A percentile compares a stretch with the other conserved stretches of the same genome.
Conservation (phyloP, 2,329 filamentous ascomycete genomes). For the Herpotrichia juniperi region DNA sequence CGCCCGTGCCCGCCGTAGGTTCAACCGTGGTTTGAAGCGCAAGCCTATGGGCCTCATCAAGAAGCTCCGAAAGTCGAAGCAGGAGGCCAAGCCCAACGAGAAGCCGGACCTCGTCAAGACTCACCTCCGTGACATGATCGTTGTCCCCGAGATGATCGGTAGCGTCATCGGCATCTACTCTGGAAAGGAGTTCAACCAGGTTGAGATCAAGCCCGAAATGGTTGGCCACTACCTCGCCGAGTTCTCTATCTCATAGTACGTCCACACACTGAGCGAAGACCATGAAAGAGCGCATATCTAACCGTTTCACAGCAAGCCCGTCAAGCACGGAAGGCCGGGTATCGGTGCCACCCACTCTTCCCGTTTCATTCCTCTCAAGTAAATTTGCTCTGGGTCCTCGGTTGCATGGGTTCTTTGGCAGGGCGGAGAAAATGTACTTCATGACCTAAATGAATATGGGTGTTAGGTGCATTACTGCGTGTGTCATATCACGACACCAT, state of each 20-base stretch:
- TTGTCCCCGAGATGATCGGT: constrained; percentile 99
- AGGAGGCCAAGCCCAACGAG: constrained; percentile 77
- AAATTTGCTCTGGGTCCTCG: constrained; percentile 55
- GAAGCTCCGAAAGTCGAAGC: constrained; percentile 94
- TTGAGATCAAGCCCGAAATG: constrained; percentile 99
- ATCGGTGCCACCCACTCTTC: constrained; percentile 99
- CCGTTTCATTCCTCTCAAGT: constrained; percentile 99
- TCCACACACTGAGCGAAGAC: constrained; percentile 40
- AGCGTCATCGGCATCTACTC: constrained; percentile 99
- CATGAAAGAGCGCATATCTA: constrained; percentile 41
- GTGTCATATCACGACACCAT: constrained; percentile 8
- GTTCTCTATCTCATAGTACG: constrained; percentile 99
- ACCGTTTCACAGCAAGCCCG: constrained; percentile 77
- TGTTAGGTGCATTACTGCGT: constrained; percentile 45
- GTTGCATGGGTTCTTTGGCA: constrained; percentile 47
- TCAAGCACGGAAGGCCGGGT: constrained; percentile 99
- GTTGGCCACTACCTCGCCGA: constrained; percentile 99
- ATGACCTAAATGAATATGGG: constrained; percentile 48
- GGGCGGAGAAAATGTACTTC: constrained; percentile 45
- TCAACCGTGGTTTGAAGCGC: constrained; percentile 99
- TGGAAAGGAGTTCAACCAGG: constrained; percentile 99
- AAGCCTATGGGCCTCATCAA: constrained; percentile 99
- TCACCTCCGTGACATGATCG: constrained; percentile 99
- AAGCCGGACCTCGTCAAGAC: constrained; percentile 99
- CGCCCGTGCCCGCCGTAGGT: constrained; percentile 96